A percentile compares a stretch with the other conserved stretches of the same genome.
Conservation (phyloP, 768 basidiomycete genomes). For the Jaapia argillacea region DNA sequence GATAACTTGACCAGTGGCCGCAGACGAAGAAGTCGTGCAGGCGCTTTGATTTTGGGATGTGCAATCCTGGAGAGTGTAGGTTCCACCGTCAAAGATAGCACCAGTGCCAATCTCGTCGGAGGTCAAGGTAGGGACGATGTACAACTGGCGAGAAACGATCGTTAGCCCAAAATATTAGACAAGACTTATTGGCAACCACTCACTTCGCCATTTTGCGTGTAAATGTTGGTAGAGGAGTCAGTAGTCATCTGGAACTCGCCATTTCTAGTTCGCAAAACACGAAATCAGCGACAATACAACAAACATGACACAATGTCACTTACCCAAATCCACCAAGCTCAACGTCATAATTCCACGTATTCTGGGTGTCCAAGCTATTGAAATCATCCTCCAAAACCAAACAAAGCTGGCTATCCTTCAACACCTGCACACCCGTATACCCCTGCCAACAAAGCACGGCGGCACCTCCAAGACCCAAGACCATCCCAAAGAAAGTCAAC, state of each 20-base stretch:
- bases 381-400: constrained; percentile 43
- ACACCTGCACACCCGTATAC: constrained; percentile 27
- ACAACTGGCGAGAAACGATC: constrained; percentile 35
- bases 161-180: no score
- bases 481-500: constrained; percentile 31
- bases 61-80: constrained; percentile 27
- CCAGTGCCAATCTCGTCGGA: constrained; percentile 32
- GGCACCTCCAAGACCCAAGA: constrained; percentile 31
- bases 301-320: constrained; percentile 6
- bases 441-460: constrained; percentile 37
- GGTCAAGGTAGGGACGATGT: constrained; percentile 52
- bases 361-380: constrained; percentile 29
- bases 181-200: no score
- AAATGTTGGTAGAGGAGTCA: constrained; percentile 24
- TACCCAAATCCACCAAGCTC: constrained; percentile 44
- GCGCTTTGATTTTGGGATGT: constrained; percentile 27
- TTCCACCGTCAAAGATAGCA: constrained; percentile 29
- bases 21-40: constrained; percentile 35
- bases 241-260: constrained; percentile 53
- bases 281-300: not conserved
- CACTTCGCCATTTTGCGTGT: constrained; percentile 29
- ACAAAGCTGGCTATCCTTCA: constrained; percentile 26
- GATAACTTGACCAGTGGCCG: constrained; percentile 24
- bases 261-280: constrained; percentile 16
- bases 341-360: constrained; percentile 37